phyloP scores from a whole-genome alignment of 176 grass and related monocot genomes.

The Musa beccarii region DNA sequence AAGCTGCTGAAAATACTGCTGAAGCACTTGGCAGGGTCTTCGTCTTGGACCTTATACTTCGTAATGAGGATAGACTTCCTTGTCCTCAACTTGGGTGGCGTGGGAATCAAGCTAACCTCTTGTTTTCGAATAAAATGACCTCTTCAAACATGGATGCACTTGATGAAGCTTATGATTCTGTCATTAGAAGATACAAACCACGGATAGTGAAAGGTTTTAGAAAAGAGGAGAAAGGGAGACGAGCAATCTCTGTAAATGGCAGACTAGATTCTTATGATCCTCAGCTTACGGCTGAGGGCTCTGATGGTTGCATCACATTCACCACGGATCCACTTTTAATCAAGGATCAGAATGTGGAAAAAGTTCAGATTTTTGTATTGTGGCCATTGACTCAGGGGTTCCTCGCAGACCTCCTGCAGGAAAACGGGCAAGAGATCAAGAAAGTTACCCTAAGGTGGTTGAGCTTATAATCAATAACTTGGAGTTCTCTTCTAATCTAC shows the following conservation, averaged over 20 bases:
- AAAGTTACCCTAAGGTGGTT: slow-evolving; percentile 73
- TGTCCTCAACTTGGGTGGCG: slow-evolving; percentile 87
- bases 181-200: slow-evolving; percentile 40
- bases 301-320: slow-evolving; percentile 9
- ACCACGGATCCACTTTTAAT: slow-evolving; percentile 15
- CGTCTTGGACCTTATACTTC: slow-evolving; percentile 74
- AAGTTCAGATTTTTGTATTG: slow-evolving; percentile 46
- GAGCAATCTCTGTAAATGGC: slow-evolving; percentile 65
- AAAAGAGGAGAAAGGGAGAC: slow-evolving; percentile 64
- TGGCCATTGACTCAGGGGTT: slow-evolving; percentile 83
- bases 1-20: slow-evolving; percentile 63
- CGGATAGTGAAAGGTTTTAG: slow-evolving; percentile 36
- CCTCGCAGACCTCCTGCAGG: slow-evolving; percentile 75
- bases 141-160: slow-evolving; percentile 61
- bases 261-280: slow-evolving; percentile 42
- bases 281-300: neutral
- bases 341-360: slow-evolving; percentile 28
- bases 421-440: slow-evolving; percentile 76
- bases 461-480: slow-evolving; percentile 77
- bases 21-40: slow-evolving; percentile 82
- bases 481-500: slow-evolving; percentile 66
- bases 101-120: slow-evolving; percentile 82
- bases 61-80: slow-evolving; percentile 85
- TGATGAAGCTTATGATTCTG: slow-evolving; percentile 38
- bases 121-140: slow-evolving; percentile 50